Conservation (phyloP, 2,329 filamentous ascomycete species). For the Alternaria longipes region DNA sequence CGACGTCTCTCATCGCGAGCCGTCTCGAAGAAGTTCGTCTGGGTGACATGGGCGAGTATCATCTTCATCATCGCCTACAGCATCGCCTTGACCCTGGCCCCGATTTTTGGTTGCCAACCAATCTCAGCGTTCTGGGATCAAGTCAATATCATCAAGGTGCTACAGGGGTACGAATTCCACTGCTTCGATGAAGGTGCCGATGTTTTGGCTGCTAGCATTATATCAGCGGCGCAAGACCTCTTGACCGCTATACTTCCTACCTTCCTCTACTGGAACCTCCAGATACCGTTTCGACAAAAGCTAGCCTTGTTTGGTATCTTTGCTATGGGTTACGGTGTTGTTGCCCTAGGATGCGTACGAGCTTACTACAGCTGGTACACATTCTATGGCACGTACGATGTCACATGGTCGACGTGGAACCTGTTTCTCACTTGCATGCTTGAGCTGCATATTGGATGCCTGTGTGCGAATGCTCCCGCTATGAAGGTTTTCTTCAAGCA, state of each 20-base stretch:
- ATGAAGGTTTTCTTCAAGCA: constrained; percentile 47
- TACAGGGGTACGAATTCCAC: constrained; percentile 36
- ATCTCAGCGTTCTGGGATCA: constrained; percentile 47
- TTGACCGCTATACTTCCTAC: constrained; percentile 45
- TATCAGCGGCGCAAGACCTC: constrained; percentile 41
- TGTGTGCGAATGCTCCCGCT: constrained; percentile 44
- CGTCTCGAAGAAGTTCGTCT: constrained; percentile 36
- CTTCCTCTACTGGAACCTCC: constrained; percentile 45
- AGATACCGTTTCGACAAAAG: constrained; percentile 41
- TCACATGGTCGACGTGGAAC: constrained; percentile 40
- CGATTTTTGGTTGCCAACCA: constrained; percentile 41
- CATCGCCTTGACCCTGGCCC: constrained; percentile 39
- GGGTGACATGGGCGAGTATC: constrained; percentile 39
- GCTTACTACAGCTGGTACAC: constrained; percentile 40
- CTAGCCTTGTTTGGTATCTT: constrained; percentile 43
- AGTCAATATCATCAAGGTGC: constrained; percentile 23
- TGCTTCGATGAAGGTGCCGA: constrained; percentile 48
- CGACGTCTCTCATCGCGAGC: constrained; percentile 39
- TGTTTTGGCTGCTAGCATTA: constrained; percentile 37
- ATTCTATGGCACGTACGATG: constrained; percentile 43
- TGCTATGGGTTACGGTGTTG: constrained; percentile 43
- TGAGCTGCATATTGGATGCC: constrained; percentile 42
- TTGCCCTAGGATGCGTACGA: constrained; percentile 35
- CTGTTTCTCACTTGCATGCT: constrained; percentile 32
- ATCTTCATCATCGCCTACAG: constrained; percentile 38